phyloP scores from a whole-genome alignment of 164 flowering plant genomes.

The Vitis cinerea region DNA sequence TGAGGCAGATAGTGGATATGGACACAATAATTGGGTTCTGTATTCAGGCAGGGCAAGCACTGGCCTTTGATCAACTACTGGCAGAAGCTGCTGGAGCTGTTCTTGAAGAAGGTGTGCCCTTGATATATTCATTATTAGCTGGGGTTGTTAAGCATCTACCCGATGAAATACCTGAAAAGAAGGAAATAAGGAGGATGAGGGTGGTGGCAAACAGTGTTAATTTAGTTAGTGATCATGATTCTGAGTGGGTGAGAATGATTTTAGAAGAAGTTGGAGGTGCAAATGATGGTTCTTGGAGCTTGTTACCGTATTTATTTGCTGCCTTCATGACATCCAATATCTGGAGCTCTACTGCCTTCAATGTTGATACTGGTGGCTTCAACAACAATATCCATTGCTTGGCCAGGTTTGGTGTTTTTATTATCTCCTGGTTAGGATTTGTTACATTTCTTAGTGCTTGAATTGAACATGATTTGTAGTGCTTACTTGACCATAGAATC shows the following conservation, averaged over 20 bases:
- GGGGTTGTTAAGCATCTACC: constrained; percentile 77
- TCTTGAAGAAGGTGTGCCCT: constrained; percentile 85
- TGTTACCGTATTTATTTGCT: constrained; percentile 83
- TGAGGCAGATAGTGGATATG: constrained; percentile 80
- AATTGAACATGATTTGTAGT: not conserved
- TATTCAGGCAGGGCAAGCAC: constrained; percentile 88
- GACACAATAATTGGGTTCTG: constrained; percentile 92
- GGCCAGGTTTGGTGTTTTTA: constrained; percentile 55
- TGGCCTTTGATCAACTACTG: constrained; percentile 75
- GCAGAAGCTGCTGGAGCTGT: constrained; percentile 85
- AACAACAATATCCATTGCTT: constrained; percentile 90
- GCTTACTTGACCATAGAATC: not conserved
- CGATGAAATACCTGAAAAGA: constrained; percentile 77
- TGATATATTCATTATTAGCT: constrained; percentile 67
- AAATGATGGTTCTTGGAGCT: constrained; percentile 83
- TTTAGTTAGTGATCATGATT: constrained; percentile 69
- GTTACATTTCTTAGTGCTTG: not conserved
- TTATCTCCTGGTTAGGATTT: too few relatives aligned
- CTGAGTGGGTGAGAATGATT: constrained; percentile 81
- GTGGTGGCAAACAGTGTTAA: constrained; percentile 69
- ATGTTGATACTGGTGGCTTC: constrained; percentile 87
- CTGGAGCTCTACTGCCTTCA: constrained; percentile 84
- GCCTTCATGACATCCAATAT: constrained; percentile 83
- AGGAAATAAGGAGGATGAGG: constrained; percentile 74
- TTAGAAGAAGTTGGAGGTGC: constrained; percentile 85